Conservation (phyloP, 1,284 basidiomycete genomes). For the Coriolopsis trogii region DNA sequence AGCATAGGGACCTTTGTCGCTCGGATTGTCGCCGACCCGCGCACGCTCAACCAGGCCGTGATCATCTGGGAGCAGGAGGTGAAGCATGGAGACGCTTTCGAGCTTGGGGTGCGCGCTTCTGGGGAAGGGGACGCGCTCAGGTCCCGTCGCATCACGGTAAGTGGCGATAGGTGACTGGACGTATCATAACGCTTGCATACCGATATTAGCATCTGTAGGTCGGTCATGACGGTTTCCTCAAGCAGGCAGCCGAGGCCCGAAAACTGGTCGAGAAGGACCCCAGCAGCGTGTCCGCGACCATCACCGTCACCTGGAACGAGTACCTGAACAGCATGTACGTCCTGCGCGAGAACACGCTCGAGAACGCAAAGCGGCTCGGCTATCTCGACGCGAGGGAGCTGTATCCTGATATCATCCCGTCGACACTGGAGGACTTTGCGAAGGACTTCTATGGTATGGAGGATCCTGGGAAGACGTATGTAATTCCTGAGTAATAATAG, state of each 20-base stretch:
- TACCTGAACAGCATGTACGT: constrained; percentile 25
- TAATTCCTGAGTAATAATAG: too few relatives aligned
- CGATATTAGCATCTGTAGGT: neutral
- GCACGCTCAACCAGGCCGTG: constrained; percentile 32
- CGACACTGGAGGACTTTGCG: constrained; percentile 21
- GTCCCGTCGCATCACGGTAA: constrained; percentile 5
- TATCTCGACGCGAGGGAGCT: constrained; percentile 26
- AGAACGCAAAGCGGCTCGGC: constrained; percentile 25
- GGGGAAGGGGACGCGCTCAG: constrained; percentile 18
- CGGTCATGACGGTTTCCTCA: constrained; percentile 3
- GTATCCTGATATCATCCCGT: constrained; percentile 24
- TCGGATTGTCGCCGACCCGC: constrained; percentile 28
- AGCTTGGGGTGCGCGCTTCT: constrained; percentile 15
- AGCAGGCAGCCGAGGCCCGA: neutral
- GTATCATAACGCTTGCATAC: neutral
- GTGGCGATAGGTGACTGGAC: neutral
- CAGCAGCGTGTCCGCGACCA: neutral
- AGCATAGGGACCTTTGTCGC: constrained; percentile 26
- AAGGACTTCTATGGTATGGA: constrained; percentile 18
- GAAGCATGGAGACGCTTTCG: constrained; percentile 17
- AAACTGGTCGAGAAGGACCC: neutral
- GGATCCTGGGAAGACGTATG: too few relatives aligned
- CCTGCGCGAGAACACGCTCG: constrained; percentile 21
- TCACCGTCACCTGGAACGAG: neutral
- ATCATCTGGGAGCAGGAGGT: constrained; percentile 31